phyloP scores from a whole-genome alignment of 2,329 filamentous ascomycete genomes.

The Colletotrichum incanum region DNA sequence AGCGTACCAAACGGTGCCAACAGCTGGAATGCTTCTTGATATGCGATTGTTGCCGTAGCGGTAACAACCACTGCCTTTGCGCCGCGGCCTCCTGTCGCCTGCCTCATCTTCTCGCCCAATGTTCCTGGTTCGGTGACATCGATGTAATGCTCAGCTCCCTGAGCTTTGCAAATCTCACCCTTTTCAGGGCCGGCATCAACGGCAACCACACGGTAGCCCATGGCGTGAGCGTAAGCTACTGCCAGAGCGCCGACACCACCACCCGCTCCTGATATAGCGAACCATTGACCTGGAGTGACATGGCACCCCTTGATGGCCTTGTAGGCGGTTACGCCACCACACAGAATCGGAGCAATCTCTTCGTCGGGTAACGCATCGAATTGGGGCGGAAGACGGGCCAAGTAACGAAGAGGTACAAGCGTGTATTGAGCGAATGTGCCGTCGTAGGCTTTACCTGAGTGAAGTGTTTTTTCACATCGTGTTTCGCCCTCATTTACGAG shows the following conservation, averaged over 20 bases:
- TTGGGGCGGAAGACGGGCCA: conserved; percentile 49
- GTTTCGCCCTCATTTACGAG: conserved; percentile 53
- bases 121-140: conserved; percentile 49
- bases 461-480: conserved; percentile 52
- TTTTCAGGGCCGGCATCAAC: conserved; percentile 55
- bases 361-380: conserved; percentile 53
- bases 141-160: conserved; percentile 57
- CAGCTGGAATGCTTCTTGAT: conserved; percentile 53
- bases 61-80: conserved; percentile 52
- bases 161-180: conserved; percentile 48
- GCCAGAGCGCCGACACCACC: conserved; percentile 59
- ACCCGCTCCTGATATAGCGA: conserved; percentile 56
- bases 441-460: conserved; percentile 53
- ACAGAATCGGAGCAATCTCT: conserved; percentile 58
- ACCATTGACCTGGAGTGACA: conserved; percentile 53
- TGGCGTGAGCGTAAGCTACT: conserved; percentile 57
- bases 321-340: conserved; percentile 61
- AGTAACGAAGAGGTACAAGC: conserved; percentile 54
- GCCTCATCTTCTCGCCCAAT: conserved; percentile 47
- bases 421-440: conserved; percentile 60
- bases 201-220: conserved; percentile 59
- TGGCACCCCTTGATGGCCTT: conserved; percentile 55
- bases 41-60: conserved; percentile 51
- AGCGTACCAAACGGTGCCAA: conserved; percentile 57
- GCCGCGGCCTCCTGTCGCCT: conserved; percentile 46